Conservation (phyloP, 1,139 yeast genomes). For the Hemisphaericaspora xylofermentans region DNA sequence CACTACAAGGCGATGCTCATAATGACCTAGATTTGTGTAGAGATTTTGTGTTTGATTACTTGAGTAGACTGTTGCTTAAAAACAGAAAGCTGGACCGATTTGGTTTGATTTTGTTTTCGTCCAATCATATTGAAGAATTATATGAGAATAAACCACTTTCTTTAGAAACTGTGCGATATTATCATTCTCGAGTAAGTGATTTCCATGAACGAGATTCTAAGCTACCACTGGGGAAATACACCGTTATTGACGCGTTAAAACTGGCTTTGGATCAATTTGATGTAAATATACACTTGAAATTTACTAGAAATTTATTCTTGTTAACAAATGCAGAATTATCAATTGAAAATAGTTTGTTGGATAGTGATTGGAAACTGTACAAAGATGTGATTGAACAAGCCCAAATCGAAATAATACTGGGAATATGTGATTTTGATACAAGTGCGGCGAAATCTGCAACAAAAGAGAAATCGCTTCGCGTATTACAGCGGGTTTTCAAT, state of each 20-base stretch:
- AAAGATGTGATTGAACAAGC: conserved; percentile 1
- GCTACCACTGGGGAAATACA: conserved; percentile 12
- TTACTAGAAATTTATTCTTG: conserved; percentile 42
- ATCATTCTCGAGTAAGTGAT: conserved; percentile 9
- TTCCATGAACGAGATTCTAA: conserved; percentile 8
- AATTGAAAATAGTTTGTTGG: neutral
- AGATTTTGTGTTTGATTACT: conserved; percentile 7
- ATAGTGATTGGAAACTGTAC: conserved; percentile 3
- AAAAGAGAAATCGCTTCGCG: conserved; percentile 10
- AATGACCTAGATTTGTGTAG: conserved; percentile 8
- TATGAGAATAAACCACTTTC: conserved; percentile 24
- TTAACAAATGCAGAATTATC: conserved; percentile 36
- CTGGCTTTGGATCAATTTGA: conserved; percentile 32
- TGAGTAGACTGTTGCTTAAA: conserved; percentile 12
- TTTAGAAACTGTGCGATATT: conserved; percentile 21
- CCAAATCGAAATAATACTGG: conserved; percentile 25
- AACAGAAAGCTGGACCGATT: conserved; percentile 14
- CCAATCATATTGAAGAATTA: conserved; percentile 20
- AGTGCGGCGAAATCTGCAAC: conserved; percentile 3
- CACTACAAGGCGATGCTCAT: neutral
- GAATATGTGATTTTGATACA: conserved; percentile 32
- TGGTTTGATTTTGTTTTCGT: conserved; percentile 11
- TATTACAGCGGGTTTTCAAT: conserved; percentile 18
- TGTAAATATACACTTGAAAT: conserved; percentile 21
- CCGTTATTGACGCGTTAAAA: conserved; percentile 27